phyloP scores from a whole-genome alignment of 306 rosid species.

The Corylus americana region DNA sequence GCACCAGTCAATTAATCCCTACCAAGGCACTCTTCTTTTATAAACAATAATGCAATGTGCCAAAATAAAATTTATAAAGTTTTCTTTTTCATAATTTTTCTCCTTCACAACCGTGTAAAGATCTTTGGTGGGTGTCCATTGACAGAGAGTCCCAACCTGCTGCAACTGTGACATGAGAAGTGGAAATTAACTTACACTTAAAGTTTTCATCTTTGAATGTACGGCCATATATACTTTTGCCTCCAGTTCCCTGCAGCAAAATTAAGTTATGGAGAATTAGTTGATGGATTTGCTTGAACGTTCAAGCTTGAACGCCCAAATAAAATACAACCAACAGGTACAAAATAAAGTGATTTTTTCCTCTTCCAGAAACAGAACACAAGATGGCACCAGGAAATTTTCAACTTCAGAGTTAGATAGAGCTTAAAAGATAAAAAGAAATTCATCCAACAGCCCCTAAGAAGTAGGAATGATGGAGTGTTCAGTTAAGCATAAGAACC shows the following conservation, averaged over 20 bases:
- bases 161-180: slow-evolving; percentile 13
- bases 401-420: not conserved
- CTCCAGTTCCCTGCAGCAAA: slow-evolving; percentile 82
- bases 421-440: not conserved
- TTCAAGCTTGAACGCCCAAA: not conserved
- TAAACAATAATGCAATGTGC: not conserved
- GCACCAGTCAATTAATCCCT: not conserved
- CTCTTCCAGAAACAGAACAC: not conserved
- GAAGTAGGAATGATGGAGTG: not conserved
- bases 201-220: slow-evolving; percentile 96
- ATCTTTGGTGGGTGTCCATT: not conserved
- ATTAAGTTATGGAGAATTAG: slow-evolving; percentile 19
- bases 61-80: too few species aligned
- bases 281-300: not conserved
- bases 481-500: not conserved
- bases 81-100: not conserved
- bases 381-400: not conserved
- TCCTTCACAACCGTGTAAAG: not conserved
- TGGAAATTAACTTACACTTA: slow-evolving; percentile 56
- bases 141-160: not conserved
- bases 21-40: not conserved
- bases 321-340: not conserved
- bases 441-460: not conserved
- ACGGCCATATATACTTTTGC: slow-evolving; percentile 95
- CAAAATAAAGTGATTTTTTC: not conserved